phyloP scores from a whole-genome alignment of 2,329 filamentous ascomycete genomes.

The Pezicula carpinea region DNA sequence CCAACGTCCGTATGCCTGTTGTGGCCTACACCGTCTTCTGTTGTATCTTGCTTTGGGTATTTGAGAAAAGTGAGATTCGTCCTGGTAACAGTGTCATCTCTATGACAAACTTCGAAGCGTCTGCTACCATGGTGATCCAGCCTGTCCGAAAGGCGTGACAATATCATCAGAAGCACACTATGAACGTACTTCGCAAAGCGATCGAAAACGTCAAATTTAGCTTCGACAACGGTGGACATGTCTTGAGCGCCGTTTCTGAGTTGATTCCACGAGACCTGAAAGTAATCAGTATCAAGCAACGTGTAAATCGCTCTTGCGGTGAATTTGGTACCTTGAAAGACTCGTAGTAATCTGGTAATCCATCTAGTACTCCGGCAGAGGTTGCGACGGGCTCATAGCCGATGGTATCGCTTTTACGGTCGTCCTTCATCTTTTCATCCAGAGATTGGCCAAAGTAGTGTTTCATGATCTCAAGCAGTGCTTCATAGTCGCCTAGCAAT shows the following conservation, averaged over 20 bases:
- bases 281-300: not conserved
- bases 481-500: constrained; percentile 2
- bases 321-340: constrained; percentile 4
- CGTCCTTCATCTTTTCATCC: constrained; percentile 7
- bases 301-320: not conserved
- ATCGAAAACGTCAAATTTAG: constrained; percentile 1
- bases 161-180: constrained; percentile 1
- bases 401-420: constrained; percentile 3
- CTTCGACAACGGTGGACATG: not conserved
- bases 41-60: constrained; percentile 5
- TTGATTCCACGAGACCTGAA: constrained; percentile 1
- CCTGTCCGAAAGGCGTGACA: constrained; percentile 2
- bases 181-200: not conserved
- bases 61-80: constrained; percentile 4
- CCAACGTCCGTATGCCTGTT: constrained; percentile 1
- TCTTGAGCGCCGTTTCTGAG: not conserved
- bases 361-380: constrained; percentile 1
- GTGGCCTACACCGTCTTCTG: constrained; percentile 1
- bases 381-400: constrained; percentile 6
- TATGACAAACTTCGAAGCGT: constrained; percentile 5
- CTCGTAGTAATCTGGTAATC: constrained; percentile 3
- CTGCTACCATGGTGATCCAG: not conserved
- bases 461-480: constrained; percentile 5
- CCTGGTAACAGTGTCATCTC: not conserved
- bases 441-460: constrained; percentile 5